These are phyloP conservation scores for Rhizophagus sp. DNA, from an alignment of 192 early-diverging fungal species.

Conservation along the genomic window DNA sequence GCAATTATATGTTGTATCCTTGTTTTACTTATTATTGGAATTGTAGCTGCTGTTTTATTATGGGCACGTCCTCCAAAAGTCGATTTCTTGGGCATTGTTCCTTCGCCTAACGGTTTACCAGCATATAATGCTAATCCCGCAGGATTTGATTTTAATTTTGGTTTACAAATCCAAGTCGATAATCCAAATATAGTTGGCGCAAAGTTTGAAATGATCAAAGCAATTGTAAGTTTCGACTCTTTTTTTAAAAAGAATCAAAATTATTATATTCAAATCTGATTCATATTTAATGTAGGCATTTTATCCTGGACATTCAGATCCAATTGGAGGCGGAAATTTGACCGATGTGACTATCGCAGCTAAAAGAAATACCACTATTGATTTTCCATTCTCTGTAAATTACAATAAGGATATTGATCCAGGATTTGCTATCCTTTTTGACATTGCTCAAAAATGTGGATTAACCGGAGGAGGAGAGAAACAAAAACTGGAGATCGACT, in stretches of 20 bases:
- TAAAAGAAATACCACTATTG: slow-evolving; percentile 38
- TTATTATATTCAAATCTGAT: too few species aligned
- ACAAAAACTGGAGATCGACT: slow-evolving; percentile 43
- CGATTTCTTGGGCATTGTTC: slow-evolving; percentile 7
- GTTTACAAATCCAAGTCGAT: slow-evolving; percentile 3
- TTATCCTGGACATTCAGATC: slow-evolving; percentile 43
- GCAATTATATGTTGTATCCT: slow-evolving; percentile 19
- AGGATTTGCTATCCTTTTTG: slow-evolving; percentile 37
- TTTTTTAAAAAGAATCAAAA: too few species aligned
- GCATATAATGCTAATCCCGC: neutral
- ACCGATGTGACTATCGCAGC: slow-evolving; percentile 41
- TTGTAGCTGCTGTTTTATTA: slow-evolving; percentile 13
- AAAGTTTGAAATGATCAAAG: slow-evolving; percentile 5
- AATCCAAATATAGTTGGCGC: slow-evolving; percentile 30
- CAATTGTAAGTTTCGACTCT: slow-evolving; percentile 1
- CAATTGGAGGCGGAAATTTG: slow-evolving; percentile 50
- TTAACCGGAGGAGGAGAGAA: slow-evolving; percentile 18
- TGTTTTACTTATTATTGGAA: slow-evolving; percentile 10
- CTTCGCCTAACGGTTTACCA: neutral
- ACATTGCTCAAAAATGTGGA: slow-evolving; percentile 49
- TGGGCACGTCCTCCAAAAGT: neutral
- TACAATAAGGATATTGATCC: slow-evolving; percentile 37
- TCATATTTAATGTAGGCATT: slow-evolving; percentile 43
- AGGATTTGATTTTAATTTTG: slow-evolving; percentile 31
- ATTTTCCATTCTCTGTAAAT: slow-evolving; percentile 45